Evolutionary conservation across 805 yeast genomes (phyloP), one percentile per base, ranked within the genome.

Genomic region (Nematodospora valgi): DNA sequence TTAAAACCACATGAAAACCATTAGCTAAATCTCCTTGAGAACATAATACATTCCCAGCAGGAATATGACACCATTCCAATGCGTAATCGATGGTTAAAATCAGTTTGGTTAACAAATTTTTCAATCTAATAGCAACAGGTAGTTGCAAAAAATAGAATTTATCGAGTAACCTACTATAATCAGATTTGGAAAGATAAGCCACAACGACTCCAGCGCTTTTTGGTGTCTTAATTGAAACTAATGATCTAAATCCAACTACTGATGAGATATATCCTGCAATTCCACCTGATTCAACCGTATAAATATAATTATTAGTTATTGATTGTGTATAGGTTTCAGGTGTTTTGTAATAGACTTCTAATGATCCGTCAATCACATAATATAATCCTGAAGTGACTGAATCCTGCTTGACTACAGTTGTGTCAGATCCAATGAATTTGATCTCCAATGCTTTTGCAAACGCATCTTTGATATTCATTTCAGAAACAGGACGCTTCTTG

Each of bases 51-150:
- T 82, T 81, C 0, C 97, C 96, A 2, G 97, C 91, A n/a, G 79
- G 79, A 9, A 85, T 68, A 40, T 87, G 96, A 26, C 89, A 78
- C 98, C 98, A 91, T 56, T 93, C 98, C 34, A 93, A 63, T 0
- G 97, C 96, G 58, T 85, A 86, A 52, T 91, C 98, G 27, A 93
- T 75, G 37, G 82, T 76, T 24, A 84, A 58, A 24, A 91, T 66
- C 37, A 83, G 76, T 19, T 74, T 64, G 19, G 89, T 81, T 25
- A 93, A 58, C 2, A 84, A 68, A n/a, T 68, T 68, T 29, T 83
- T 78, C 43, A 91, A 62, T 6, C 79, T 72, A 40, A 79, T 78
- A 0, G 98, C 96, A 30, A 88, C 73, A 2, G 87, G 78, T 24
- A 91, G 63, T 45, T 85, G 83, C 7, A 91, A 68, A 57, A 78